These are phyloP conservation scores for Eucalyptus erythrocorys DNA, from an alignment of 345 rosid genomes.

Conservation along the genomic window DNA sequence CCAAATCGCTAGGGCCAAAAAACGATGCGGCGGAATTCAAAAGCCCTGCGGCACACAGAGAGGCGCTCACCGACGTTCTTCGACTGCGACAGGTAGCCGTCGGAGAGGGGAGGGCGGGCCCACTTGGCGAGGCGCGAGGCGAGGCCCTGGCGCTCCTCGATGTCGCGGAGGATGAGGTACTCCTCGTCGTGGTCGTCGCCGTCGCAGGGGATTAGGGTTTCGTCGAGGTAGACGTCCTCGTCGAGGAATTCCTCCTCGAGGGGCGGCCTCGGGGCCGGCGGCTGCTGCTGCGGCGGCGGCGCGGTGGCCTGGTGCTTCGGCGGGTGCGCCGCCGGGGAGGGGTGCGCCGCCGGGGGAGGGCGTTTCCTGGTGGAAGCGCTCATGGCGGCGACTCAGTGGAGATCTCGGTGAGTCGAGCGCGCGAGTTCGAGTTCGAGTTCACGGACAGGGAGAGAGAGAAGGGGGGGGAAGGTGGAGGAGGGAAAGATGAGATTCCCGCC, in stretches of 20 bases:
- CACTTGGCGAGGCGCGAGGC: slow-evolving; percentile 54
- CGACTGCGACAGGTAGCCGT: slow-evolving; percentile 37
- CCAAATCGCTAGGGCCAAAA: neutral
- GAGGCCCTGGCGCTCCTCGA: slow-evolving; percentile 61
- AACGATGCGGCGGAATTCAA: neutral
- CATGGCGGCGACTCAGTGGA: neutral
- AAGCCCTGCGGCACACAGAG: neutral
- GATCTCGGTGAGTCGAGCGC: neutral
- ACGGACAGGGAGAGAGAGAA: neutral
- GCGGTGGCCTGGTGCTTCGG: slow-evolving; percentile 36
- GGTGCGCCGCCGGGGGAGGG: slow-evolving; percentile 22
- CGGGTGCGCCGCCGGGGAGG: slow-evolving; percentile 23
- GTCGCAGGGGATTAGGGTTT: slow-evolving; percentile 30
- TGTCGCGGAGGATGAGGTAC: slow-evolving; percentile 56
- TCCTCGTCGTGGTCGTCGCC: slow-evolving; percentile 49
- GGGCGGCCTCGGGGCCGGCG: neutral
- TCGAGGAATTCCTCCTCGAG: slow-evolving; percentile 70
- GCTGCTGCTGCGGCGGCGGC: slow-evolving; percentile 8
- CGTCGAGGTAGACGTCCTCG: slow-evolving; percentile 79
- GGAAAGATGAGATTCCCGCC: neutral
- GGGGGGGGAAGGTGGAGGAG: neutral
- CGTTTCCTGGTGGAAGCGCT: slow-evolving; percentile 43
- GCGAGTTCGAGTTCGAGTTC: neutral
- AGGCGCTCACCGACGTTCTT: slow-evolving; percentile 41
- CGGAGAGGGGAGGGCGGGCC: slow-evolving; percentile 70